phyloP scores from a whole-genome alignment of 768 basidiomycete genomes.

The Suillus decipiens region DNA sequence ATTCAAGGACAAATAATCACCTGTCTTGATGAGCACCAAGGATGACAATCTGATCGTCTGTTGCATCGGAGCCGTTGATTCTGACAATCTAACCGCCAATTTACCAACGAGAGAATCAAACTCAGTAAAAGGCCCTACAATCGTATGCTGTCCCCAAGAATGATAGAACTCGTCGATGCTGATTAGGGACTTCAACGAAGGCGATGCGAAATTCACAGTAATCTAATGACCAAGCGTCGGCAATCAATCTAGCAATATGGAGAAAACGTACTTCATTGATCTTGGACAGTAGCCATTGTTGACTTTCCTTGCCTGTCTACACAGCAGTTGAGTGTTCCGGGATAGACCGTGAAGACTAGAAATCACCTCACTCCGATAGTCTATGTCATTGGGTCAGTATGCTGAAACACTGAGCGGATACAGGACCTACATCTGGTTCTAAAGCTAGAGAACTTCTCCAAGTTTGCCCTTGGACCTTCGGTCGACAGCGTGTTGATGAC shows the following conservation, averaged over 20 bases:
- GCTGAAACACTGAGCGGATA: not conserved
- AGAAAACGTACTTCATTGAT: slow-evolving; percentile 55
- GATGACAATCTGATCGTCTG: slow-evolving; percentile 64
- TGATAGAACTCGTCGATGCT: slow-evolving; percentile 73
- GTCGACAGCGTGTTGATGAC: slow-evolving; percentile 71
- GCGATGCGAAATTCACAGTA: slow-evolving; percentile 60
- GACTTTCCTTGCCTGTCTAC: slow-evolving; percentile 75
- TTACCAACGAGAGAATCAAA: slow-evolving; percentile 12
- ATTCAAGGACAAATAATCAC: slow-evolving; percentile 34
- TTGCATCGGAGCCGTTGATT: slow-evolving; percentile 69
- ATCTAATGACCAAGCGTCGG: slow-evolving; percentile 43
- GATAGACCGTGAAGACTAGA: not conserved
- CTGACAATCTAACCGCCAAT: slow-evolving; percentile 56
- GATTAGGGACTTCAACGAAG: slow-evolving; percentile 57
- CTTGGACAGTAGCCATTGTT: slow-evolving; percentile 72
- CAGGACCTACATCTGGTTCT: slow-evolving; percentile 9
- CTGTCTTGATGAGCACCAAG: slow-evolving; percentile 86
- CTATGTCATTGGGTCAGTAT: not conserved
- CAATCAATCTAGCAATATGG: slow-evolving; percentile 12
- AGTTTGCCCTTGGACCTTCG: slow-evolving; percentile 52
- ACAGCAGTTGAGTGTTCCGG: slow-evolving; percentile 8
- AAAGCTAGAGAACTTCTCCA: slow-evolving; percentile 20
- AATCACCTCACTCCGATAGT: slow-evolving; percentile 7
- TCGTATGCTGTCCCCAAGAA: slow-evolving; percentile 83
- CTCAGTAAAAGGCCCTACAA: slow-evolving; percentile 44